Conservation (phyloP, 495 filamentous ascomycete genomes). For the Xylaria scruposa region DNA sequence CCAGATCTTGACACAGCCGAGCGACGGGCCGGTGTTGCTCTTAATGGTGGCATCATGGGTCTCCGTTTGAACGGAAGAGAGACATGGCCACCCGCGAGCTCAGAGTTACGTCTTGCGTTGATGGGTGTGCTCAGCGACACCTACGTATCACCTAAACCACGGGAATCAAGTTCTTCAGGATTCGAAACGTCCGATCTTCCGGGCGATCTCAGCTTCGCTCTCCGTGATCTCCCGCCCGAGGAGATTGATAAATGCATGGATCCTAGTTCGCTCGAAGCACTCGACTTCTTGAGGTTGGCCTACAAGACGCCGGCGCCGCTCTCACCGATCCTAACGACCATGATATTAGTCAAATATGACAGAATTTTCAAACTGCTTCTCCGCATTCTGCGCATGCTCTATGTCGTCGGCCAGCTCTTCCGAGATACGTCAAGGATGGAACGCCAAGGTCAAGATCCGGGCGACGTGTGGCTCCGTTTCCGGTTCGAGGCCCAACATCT, state of each 20-base stretch:
- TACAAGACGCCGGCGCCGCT: slow-evolving; percentile 81
- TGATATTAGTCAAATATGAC: slow-evolving; percentile 79
- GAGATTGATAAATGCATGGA: slow-evolving; percentile 83
- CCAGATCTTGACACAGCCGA: slow-evolving; percentile 84
- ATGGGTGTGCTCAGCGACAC: slow-evolving; percentile 86
- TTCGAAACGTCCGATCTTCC: slow-evolving; percentile 63
- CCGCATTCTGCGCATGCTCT: slow-evolving; percentile 78
- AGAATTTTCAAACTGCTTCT: slow-evolving; percentile 79
- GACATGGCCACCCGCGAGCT: slow-evolving; percentile 91
- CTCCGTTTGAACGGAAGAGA: slow-evolving; percentile 76
- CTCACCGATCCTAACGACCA: slow-evolving; percentile 71
- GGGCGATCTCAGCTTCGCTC: slow-evolving; percentile 82
- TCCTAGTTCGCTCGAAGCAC: slow-evolving; percentile 77
- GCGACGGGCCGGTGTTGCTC: slow-evolving; percentile 67
- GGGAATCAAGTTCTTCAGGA: slow-evolving; percentile 6
- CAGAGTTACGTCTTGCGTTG: slow-evolving; percentile 84
- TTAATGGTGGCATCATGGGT: slow-evolving; percentile 76
- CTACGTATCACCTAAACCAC: slow-evolving; percentile 50
- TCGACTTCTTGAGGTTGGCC: slow-evolving; percentile 88
- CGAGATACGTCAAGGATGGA: slow-evolving; percentile 59
- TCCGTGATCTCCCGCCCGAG: slow-evolving; percentile 76
- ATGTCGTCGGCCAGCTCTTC: slow-evolving; percentile 73
- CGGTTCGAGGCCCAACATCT: slow-evolving; percentile 81
- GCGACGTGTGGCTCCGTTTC: slow-evolving; percentile 64
- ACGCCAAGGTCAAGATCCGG: slow-evolving; percentile 36